A percentile compares a stretch with the other conserved stretches of the same genome.
Conservation (phyloP, 441 rosid species). For the Erodium texanum region DNA sequence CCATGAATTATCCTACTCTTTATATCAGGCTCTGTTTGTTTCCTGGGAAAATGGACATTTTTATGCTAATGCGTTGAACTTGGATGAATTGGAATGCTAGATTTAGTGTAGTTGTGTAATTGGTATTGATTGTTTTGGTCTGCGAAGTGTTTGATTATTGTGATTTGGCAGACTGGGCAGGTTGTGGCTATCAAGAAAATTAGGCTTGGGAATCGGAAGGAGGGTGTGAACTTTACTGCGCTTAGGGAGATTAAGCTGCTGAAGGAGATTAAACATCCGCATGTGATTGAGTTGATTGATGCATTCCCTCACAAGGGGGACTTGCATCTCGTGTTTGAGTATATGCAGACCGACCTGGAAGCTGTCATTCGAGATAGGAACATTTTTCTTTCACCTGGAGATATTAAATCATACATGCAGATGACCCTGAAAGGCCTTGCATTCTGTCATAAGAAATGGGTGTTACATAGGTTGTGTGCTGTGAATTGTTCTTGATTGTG, state of each 20-base stretch:
- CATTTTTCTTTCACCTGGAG: slow-evolving; percentile 4
- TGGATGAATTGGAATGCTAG: not conserved
- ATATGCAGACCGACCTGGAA: slow-evolving; percentile 3
- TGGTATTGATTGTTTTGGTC: not conserved
- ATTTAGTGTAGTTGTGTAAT: not conserved
- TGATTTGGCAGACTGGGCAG: slow-evolving; percentile 3
- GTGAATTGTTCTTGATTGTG: not conserved
- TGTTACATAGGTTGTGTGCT: not conserved
- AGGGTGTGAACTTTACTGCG: slow-evolving; percentile 2
- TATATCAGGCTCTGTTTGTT: not conserved
- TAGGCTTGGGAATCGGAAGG: slow-evolving; percentile 4
- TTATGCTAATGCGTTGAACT: not conserved
- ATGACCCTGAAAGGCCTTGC: slow-evolving; percentile 5
- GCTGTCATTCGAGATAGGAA: slow-evolving; percentile 2
- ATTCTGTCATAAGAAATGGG: slow-evolving; percentile 5
- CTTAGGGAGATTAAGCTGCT: slow-evolving; percentile 4
- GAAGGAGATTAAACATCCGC: slow-evolving; percentile 2
- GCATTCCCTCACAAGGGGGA: slow-evolving; percentile 6
- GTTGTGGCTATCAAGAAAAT: slow-evolving; percentile 4
- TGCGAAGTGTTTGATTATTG: not conserved
- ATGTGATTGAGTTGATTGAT: slow-evolving; percentile 5
- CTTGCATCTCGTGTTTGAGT: slow-evolving; percentile 4
- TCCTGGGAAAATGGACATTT: not conserved
- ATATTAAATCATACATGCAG: not conserved
- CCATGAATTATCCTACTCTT: not conserved